Evolutionary conservation across 2,329 filamentous ascomycete species (phyloP), one percentile per base, ranked within the genome.

Genomic region (Fusarium sublunatum): DNA sequence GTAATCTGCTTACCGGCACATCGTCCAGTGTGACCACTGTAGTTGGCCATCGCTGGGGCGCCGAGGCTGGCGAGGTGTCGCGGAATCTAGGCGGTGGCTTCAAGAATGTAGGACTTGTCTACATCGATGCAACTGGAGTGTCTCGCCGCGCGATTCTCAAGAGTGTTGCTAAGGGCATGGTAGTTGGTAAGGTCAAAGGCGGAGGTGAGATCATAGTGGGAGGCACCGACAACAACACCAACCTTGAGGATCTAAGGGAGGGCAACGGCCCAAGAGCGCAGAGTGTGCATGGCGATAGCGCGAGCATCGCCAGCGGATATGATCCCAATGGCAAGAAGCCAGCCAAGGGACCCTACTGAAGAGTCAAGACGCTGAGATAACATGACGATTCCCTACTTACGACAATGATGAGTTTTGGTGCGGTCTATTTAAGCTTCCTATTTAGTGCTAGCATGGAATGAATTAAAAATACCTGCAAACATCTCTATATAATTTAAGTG

Each of bases 51-150:
- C 89, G 88, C 62, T 99, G 93, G 81, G 95, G 95, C 5, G 73
- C 85, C 2, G 92, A 99, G 76, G 95, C 95, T 0, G 92, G 93
- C 13, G 83, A 88, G 32, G 82, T 98, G 13, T 89, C 92, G 2
- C 83, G 83, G 38, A 83, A 91, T 49, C 77, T 99, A 19, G 91
- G 92, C 1, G 89, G 92, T 6, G 94, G 93, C 24, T 88, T 97
- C 71, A 97, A 95, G 83, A 99, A 98, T 67, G 95, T 98, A 7
- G 95, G 93, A 6, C 83, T 99, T 26, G 95, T 99, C 29, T 99
- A 99, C 74, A 97, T 99, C 59, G 95, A 99, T 70, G 94, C 96
- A 2, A 90, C 93, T 0, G 95, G 95, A 32, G 95, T 99, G 2
- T 96, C 91, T 52, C 85, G 95, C 38, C 87, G 89, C 60, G 95